Percentiles rank a stretch among this genome's conserved stretches.
phyloP scores from a whole-genome alignment of 2,329 filamentous ascomycete species.

The Biscogniauxia mediterranea region DNA sequence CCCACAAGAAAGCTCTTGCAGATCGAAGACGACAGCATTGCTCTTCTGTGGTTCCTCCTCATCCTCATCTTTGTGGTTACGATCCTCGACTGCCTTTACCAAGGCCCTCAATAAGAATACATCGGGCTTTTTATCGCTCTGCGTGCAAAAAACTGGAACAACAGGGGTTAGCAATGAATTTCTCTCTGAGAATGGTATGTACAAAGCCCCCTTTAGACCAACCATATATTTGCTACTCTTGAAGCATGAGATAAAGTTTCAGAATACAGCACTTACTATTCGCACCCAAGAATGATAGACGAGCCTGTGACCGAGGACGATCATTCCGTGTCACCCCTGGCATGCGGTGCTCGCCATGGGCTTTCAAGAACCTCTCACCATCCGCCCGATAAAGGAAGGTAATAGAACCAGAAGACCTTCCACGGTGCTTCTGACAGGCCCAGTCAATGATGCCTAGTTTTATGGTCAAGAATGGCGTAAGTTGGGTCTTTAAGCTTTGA shows the following conservation, averaged over 20 bases:
- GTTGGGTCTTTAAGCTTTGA: constrained; percentile 36
- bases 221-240: background rate
- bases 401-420: constrained; percentile 37
- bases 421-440: constrained; percentile 41
- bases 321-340: constrained; percentile 7
- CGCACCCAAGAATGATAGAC: constrained; percentile 29
- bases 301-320: constrained; percentile 16
- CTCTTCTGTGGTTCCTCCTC: constrained; percentile 18
- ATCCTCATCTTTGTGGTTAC: constrained; percentile 22
- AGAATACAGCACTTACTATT: background rate
- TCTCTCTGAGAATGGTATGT: background rate
- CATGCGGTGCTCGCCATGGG: constrained; percentile 14
- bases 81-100: constrained; percentile 31
- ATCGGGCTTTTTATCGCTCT: constrained; percentile 38
- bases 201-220: too few relatives aligned
- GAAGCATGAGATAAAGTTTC: background rate
- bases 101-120: constrained; percentile 37
- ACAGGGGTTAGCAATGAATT: background rate
- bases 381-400: constrained; percentile 42
- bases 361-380: constrained; percentile 41
- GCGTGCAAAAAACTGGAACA: constrained; percentile 30
- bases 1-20: constrained; percentile 42
- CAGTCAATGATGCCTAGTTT: constrained; percentile 42
- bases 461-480: constrained; percentile 39
- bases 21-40: constrained; percentile 21